A percentile compares a stretch with the other conserved stretches of the same genome.
phyloP scores from a whole-genome alignment of 2,329 filamentous ascomycete genomes.

The Fusarium gaditjirri region DNA sequence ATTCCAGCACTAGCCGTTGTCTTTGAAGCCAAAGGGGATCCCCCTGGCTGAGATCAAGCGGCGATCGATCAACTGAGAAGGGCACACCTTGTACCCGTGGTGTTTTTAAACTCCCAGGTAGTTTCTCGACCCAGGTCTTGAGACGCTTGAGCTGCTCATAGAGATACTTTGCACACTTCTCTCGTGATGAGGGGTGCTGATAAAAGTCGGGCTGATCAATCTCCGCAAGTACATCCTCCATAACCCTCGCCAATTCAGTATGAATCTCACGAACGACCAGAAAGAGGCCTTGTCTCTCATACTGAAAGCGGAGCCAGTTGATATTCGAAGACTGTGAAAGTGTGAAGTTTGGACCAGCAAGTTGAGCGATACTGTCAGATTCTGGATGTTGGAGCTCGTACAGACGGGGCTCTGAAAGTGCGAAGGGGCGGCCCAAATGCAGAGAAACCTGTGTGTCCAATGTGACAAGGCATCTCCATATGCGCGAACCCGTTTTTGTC shows the following conservation, averaged over 20 bases:
- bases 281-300: constrained; percentile 35
- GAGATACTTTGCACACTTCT: constrained; percentile 44
- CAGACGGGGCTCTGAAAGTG: neutral
- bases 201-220: constrained; percentile 37
- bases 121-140: constrained; percentile 39
- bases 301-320: constrained; percentile 40
- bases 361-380: constrained; percentile 20
- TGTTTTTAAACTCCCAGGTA: constrained; percentile 54
- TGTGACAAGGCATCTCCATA: constrained; percentile 38
- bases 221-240: constrained; percentile 28
- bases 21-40: constrained; percentile 56
- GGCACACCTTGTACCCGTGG: constrained; percentile 48
- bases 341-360: constrained; percentile 31
- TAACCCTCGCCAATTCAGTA: constrained; percentile 21
- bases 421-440: constrained; percentile 34
- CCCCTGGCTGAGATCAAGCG: constrained; percentile 46
- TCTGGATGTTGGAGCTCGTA: neutral
- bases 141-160: constrained; percentile 47
- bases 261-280: constrained; percentile 31
- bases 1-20: constrained; percentile 54
- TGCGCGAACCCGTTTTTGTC: neutral
- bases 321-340: constrained; percentile 2
- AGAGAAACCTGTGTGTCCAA: constrained; percentile 35
- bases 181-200: constrained; percentile 36
- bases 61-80: constrained; percentile 52